Evolutionary conservation across 2,329 filamentous ascomycete genomes (phyloP).

Genomic region (Ophiostoma novo-ulmi): DNA sequence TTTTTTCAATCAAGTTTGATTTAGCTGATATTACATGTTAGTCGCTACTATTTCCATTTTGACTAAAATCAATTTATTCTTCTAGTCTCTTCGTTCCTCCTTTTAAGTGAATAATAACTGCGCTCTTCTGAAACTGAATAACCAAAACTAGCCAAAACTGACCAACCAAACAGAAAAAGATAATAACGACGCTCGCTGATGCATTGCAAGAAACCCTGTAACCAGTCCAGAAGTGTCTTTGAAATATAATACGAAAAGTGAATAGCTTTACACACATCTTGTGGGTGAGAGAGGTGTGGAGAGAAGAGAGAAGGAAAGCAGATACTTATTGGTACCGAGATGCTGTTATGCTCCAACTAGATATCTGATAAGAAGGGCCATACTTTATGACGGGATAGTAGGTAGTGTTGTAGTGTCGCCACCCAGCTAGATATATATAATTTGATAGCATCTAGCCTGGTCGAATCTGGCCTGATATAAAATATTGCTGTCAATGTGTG

Average conservation of each 20-base stretch:
- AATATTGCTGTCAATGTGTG: not conserved
- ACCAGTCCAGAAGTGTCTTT: not conserved
- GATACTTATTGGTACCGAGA: not conserved
- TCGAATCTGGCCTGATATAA: not conserved
- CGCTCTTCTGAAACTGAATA: not conserved
- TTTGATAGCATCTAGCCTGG: not conserved
- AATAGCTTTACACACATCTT: not conserved
- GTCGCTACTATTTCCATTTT: not conserved
- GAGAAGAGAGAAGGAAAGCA: not conserved
- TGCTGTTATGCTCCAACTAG: not conserved
- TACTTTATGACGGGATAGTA: conserved; percentile 10
- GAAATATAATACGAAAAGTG: not conserved
- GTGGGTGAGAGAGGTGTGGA: not conserved
- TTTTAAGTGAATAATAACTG: conserved; percentile 7
- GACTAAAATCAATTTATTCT: conserved; percentile 4
- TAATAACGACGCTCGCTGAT: conserved; percentile 6
- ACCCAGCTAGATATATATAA: not conserved
- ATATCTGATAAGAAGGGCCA: not conserved
- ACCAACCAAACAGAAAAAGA: not conserved
- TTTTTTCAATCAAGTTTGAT: not conserved
- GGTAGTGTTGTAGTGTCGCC: not conserved
- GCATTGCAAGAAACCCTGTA: not conserved
- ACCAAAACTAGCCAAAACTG: conserved; percentile 1
- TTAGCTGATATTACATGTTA: not conserved
- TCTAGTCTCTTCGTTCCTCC: conserved; percentile 8